A percentile compares a stretch with the other conserved stretches of the same genome.
These are phyloP conservation scores for Ophiocordyceps camponoti-floridani DNA, from an alignment of 2,329 filamentous ascomycete genomes.

Conservation along the genomic window DNA sequence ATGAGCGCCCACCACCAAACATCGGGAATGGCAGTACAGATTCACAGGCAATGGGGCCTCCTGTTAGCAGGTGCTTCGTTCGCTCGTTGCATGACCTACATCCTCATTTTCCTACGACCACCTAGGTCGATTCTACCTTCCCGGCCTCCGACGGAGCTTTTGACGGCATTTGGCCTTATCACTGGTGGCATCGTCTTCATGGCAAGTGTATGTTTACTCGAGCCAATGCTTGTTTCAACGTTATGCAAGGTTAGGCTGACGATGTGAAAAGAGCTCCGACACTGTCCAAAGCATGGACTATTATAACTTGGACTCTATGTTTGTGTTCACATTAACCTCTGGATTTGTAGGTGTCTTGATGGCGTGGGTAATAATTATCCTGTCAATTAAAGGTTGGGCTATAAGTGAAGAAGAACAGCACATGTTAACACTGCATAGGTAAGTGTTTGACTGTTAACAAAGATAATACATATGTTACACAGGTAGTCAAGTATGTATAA, in stretches of 20 bases:
- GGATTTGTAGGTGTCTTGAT: slow-evolving; percentile 69
- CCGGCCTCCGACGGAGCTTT: slow-evolving; percentile 76
- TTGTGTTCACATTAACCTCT: slow-evolving; percentile 77
- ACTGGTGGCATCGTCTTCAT: slow-evolving; percentile 84
- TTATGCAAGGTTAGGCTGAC: slow-evolving; percentile 4
- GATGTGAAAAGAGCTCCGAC: slow-evolving; percentile 44
- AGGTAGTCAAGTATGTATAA: too few relatives aligned
- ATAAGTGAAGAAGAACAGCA: slow-evolving; percentile 19
- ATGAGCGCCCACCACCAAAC: slow-evolving; percentile 85
- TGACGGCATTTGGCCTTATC: slow-evolving; percentile 73
- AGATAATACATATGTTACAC: background rate
- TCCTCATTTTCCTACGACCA: slow-evolving; percentile 62
- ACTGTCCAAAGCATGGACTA: slow-evolving; percentile 60
- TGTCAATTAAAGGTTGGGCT: slow-evolving; percentile 83
- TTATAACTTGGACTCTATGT: slow-evolving; percentile 74
- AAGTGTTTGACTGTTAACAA: background rate
- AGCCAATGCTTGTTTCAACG: too few relatives aligned
- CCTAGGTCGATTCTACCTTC: slow-evolving; percentile 66
- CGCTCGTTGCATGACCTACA: slow-evolving; percentile 61
- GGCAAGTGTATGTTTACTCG: slow-evolving; percentile 48
- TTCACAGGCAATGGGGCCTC: slow-evolving; percentile 87
- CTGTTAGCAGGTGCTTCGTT: slow-evolving; percentile 68
- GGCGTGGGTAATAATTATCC: slow-evolving; percentile 62
- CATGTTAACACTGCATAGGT: background rate
- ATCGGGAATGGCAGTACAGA: slow-evolving; percentile 73